Evolutionary conservation across 108 stramenopile genomes (phyloP).

Genomic region (Skeletonema tropicum): DNA sequence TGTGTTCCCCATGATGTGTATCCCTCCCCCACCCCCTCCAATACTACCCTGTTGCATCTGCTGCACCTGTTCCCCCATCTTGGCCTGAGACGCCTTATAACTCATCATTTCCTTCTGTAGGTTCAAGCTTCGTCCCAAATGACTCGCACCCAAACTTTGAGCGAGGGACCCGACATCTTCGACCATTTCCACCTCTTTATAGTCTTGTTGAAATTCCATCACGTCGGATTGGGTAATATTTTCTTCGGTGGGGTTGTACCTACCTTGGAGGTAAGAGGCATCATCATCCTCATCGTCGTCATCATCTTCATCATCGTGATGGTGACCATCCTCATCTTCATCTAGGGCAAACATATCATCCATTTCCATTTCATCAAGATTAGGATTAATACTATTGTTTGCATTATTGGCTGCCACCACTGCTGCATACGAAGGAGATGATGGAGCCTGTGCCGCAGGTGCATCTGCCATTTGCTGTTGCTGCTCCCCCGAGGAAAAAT

Average conservation of each 20-base stretch:
- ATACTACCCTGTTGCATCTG: background rate
- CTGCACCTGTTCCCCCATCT: conserved; percentile 29
- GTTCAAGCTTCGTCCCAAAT: conserved; percentile 77
- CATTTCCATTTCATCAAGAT: conserved; percentile 87
- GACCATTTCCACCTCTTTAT: conserved; percentile 85
- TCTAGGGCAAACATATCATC: conserved; percentile 73
- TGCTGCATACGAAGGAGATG: conserved; percentile 9
- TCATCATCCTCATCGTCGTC: conserved; percentile 60
- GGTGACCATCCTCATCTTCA: conserved; percentile 16
- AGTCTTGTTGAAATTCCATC: conserved; percentile 58
- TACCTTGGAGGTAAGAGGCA: conserved; percentile 57
- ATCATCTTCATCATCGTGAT: conserved; percentile 14
- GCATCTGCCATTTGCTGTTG: conserved; percentile 11
- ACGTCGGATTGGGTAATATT: conserved; percentile 71
- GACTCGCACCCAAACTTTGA: conserved; percentile 83
- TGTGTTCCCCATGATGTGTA: conserved; percentile 12
- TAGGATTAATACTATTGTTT: background rate
- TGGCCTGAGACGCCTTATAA: conserved; percentile 21
- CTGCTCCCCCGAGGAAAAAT: conserved; percentile 35
- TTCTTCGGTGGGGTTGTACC: conserved; percentile 77
- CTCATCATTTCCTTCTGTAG: conserved; percentile 70
- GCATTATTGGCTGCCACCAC: conserved; percentile 6
- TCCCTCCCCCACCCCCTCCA: background rate
- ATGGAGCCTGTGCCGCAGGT: background rate
- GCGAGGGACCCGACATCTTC: conserved; percentile 86